These are phyloP conservation scores for Akebia trifoliata DNA, from an alignment of 164 flowering plant species.

Conservation along the genomic window DNA sequence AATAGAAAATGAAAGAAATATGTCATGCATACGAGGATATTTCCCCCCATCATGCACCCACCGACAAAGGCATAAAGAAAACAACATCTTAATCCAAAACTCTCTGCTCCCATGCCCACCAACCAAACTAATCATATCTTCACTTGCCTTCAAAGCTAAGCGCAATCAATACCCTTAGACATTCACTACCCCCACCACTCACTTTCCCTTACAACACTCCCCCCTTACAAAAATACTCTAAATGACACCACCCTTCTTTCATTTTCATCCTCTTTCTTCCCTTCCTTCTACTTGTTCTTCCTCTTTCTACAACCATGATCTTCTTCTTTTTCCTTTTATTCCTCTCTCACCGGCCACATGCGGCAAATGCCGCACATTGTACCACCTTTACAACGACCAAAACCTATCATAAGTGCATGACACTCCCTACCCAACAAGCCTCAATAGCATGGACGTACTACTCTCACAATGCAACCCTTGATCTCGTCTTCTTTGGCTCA, in stretches of 20 bases:
- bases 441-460: constrained; percentile 87
- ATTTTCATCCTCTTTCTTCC: neutral
- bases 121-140: neutral
- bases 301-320: constrained; percentile 17
- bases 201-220: neutral
- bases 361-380: constrained; percentile 47
- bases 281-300: neutral
- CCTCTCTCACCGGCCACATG: constrained; percentile 3
- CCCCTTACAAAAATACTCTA: constrained; percentile 8
- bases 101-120: too few relatives aligned
- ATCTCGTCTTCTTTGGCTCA: constrained; percentile 67
- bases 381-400: constrained; percentile 38
- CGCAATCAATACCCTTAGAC: constrained; percentile 9
- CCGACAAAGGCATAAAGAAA: too few relatives aligned
- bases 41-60: too few relatives aligned
- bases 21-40: too few relatives aligned
- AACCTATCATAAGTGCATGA: constrained; percentile 65
- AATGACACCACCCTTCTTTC: constrained; percentile 1
- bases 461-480: constrained; percentile 66
- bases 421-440: constrained; percentile 79
- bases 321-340: constrained; percentile 20
- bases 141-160: constrained; percentile 55
- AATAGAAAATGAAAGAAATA: too few relatives aligned
- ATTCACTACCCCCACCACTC: neutral
- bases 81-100: too few relatives aligned